Evolutionary conservation across 2,329 filamentous ascomycete genomes (phyloP).

Genomic region (Samsoniella hepiali): DNA sequence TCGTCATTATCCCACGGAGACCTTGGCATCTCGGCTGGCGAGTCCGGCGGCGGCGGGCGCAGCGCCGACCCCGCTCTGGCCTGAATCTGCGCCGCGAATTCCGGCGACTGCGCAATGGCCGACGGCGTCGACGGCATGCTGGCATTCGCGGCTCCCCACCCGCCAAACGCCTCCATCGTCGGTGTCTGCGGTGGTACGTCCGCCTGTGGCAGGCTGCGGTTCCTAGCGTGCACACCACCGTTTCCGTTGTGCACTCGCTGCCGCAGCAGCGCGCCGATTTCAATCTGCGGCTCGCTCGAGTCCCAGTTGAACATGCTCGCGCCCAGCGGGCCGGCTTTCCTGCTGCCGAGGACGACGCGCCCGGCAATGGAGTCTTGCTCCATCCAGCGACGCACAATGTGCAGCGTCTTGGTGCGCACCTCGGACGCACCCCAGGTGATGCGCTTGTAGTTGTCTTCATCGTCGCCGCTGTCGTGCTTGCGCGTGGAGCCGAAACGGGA

Average conservation of each 20-base stretch:
- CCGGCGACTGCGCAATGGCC: slow-evolving; percentile 3
- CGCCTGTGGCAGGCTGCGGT: slow-evolving; percentile 9
- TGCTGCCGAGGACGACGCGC: slow-evolving; percentile 39
- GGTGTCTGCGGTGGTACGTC: slow-evolving; percentile 24
- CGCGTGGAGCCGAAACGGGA: slow-evolving; percentile 58
- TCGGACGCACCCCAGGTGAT: slow-evolving; percentile 57
- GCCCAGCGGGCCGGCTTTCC: slow-evolving; percentile 38
- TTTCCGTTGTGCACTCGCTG: slow-evolving; percentile 27
- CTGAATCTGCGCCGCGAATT: slow-evolving; percentile 1
- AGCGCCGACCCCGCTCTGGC: neutral
- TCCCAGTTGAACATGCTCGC: slow-evolving; percentile 61
- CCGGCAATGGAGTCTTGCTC: slow-evolving; percentile 60
- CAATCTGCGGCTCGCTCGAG: slow-evolving; percentile 47
- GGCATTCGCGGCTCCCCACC: slow-evolving; percentile 30
- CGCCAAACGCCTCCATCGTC: slow-evolving; percentile 29
- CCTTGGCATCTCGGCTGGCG: slow-evolving; percentile 6
- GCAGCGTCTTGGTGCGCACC: slow-evolving; percentile 51
- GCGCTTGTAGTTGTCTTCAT: slow-evolving; percentile 56
- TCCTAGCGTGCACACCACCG: slow-evolving; percentile 3
- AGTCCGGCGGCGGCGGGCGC: neutral
- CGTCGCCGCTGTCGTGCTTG: slow-evolving; percentile 51
- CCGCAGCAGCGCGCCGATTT: slow-evolving; percentile 40
- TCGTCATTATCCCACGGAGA: slow-evolving; percentile 15
- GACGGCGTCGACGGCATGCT: slow-evolving; percentile 11
- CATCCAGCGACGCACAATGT: slow-evolving; percentile 63